phyloP scores from a whole-genome alignment of 352 stramenopile species.

The Pythium chondricola region DNA sequence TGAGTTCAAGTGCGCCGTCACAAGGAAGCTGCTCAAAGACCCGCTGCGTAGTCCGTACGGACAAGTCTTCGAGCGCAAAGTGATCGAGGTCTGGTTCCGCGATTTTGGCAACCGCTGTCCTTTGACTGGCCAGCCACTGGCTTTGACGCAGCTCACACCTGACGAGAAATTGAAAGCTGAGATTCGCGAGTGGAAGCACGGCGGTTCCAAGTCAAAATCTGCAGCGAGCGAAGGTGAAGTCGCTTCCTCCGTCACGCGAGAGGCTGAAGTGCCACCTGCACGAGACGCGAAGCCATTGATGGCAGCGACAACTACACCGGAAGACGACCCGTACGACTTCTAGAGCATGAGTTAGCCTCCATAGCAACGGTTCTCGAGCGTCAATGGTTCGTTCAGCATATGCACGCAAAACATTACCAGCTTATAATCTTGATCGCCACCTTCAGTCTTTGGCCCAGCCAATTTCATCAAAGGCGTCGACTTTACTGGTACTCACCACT shows the following conservation, averaged over 20 bases:
- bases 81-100: slow-evolving; percentile 76
- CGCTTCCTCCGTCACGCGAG: background rate
- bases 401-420: slow-evolving; percentile 16
- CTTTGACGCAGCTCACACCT: slow-evolving; percentile 33
- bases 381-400: no score
- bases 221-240: background rate
- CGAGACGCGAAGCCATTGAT: slow-evolving; percentile 7
- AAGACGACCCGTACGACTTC: slow-evolving; percentile 25
- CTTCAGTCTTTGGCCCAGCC: background rate
- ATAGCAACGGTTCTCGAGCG: no score
- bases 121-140: slow-evolving; percentile 63
- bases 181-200: slow-evolving; percentile 66
- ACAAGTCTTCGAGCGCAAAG: slow-evolving; percentile 69
- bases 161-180: slow-evolving; percentile 50
- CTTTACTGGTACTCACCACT: slow-evolving; percentile 5
- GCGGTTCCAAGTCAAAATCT: background rate
- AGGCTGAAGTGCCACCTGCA: background rate
- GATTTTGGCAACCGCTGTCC: slow-evolving; percentile 81
- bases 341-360: background rate
- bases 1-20: slow-evolving; percentile 74
- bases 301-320: background rate
- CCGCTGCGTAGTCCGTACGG: slow-evolving; percentile 66
- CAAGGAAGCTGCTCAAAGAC: slow-evolving; percentile 60
- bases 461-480: background rate
- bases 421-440: slow-evolving; percentile 5